phyloP scores from a whole-genome alignment of 805 yeast species.

The Brettanomyces nanus region DNA sequence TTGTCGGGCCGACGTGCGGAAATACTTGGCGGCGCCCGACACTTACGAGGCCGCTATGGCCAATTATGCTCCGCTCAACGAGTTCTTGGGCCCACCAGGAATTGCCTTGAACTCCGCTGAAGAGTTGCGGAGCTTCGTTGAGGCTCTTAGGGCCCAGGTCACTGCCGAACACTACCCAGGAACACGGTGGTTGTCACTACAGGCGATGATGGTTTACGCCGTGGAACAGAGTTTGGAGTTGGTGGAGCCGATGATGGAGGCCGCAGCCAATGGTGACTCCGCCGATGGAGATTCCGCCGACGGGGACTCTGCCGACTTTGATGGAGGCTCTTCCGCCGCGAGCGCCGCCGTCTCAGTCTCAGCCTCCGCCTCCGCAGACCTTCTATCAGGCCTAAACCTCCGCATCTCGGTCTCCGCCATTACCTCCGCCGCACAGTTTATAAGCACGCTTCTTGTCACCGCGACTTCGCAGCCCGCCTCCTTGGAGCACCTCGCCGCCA shows the following conservation, averaged over 20 bases:
- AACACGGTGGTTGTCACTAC: constrained; percentile 65
- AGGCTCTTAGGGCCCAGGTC: constrained; percentile 10
- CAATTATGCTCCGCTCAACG: constrained; percentile 2
- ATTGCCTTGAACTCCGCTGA: neutral
- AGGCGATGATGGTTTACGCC: constrained; percentile 37
- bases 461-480: constrained; percentile 34
- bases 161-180: constrained; percentile 54
- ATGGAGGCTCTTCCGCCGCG: neutral
- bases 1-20: neutral
- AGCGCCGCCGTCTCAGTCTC: neutral
- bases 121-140: neutral
- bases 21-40: constrained; percentile 1
- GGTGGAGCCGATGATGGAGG: constrained; percentile 27
- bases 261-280: neutral
- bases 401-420: neutral
- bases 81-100: constrained; percentile 4
- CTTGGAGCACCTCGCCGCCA: constrained; percentile 59
- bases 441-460: neutral
- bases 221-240: constrained; percentile 4
- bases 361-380: too few relatives aligned
- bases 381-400: neutral
- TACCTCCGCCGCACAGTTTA: neutral
- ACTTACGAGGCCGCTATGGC: neutral
- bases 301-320: neutral
- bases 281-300: neutral